Conservation (phyloP, 768 basidiomycete species). For the Mycena metata region DNA sequence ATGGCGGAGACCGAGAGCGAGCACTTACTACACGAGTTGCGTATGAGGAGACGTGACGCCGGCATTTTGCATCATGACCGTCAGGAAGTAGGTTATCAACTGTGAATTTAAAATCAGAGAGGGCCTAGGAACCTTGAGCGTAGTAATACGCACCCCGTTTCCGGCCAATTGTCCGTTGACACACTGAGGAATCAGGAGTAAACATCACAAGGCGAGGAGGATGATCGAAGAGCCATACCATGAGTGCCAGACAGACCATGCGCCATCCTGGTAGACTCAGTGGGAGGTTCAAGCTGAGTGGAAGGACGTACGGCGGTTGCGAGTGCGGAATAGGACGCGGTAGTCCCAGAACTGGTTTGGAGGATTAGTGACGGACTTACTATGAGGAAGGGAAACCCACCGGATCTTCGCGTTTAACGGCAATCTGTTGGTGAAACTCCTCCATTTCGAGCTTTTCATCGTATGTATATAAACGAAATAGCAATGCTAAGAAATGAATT, state of each 20-base stretch:
- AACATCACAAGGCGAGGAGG: not conserved
- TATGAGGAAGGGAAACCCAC: slow-evolving; percentile 2
- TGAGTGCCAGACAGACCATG: slow-evolving; percentile 43
- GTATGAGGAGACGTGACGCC: slow-evolving; percentile 40
- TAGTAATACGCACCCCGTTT: slow-evolving; percentile 40
- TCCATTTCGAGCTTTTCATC: slow-evolving; percentile 39
- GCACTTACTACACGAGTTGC: slow-evolving; percentile 42
- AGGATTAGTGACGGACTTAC: not conserved
- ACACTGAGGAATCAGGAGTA: slow-evolving; percentile 21
- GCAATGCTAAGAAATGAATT: not conserved
- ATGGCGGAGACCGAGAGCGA: not conserved
- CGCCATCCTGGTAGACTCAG: slow-evolving; percentile 39
- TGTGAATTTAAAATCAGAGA: not conserved
- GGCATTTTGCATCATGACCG: slow-evolving; percentile 43
- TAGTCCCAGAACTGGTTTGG: slow-evolving; percentile 44
- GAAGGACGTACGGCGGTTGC: slow-evolving; percentile 34
- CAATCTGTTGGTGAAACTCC: slow-evolving; percentile 42
- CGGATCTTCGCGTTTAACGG: slow-evolving; percentile 34
- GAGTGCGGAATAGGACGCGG: slow-evolving; percentile 35
- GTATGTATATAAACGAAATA: not conserved
- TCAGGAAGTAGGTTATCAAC: slow-evolving; percentile 45
- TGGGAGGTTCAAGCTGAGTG: no score
- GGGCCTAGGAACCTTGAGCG: not conserved
- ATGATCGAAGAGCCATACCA: slow-evolving; percentile 26
- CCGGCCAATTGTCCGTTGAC: slow-evolving; percentile 45